Percentiles rank a stretch among this genome's conserved stretches.
Conservation (phyloP, 495 filamentous ascomycete genomes). For the Trichoderma reesei region DNA sequence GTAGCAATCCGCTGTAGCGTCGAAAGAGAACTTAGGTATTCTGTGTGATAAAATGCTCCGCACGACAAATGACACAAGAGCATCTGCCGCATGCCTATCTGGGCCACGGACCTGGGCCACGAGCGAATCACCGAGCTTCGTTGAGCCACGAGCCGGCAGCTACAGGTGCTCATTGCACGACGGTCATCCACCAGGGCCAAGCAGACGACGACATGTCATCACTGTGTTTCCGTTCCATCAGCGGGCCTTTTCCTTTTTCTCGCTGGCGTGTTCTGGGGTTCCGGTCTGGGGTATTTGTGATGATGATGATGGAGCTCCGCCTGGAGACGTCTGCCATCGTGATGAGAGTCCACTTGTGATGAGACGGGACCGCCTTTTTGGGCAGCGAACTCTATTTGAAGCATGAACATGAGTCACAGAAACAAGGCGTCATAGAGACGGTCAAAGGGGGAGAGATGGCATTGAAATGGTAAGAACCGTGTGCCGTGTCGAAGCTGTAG, state of each 20-base stretch:
- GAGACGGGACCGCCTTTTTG: neutral
- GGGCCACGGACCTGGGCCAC: neutral
- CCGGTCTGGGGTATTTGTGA: slow-evolving; percentile 2
- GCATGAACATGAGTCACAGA: neutral
- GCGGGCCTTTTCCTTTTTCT: neutral
- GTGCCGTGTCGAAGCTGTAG: no score
- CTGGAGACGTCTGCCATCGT: neutral
- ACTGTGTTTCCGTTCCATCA: neutral
- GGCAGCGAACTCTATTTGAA: neutral
- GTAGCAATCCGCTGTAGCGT: no score
- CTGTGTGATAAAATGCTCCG: no score
- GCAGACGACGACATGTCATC: slow-evolving; percentile 1
- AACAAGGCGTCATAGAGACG: neutral
- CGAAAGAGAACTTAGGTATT: no score
- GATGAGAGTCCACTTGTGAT: slow-evolving; percentile 1
- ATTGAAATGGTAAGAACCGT: no score
- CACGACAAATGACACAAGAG: no score
- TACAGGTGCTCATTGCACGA: neutral
- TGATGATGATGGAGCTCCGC: neutral
- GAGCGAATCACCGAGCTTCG: neutral
- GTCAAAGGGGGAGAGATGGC: neutral
- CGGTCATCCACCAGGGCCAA: neutral
- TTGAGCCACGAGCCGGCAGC: neutral
- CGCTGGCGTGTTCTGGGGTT: slow-evolving; percentile 3
- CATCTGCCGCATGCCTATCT: neutral